phyloP scores from a whole-genome alignment of 768 basidiomycete genomes.

The Tulasnella sp. region DNA sequence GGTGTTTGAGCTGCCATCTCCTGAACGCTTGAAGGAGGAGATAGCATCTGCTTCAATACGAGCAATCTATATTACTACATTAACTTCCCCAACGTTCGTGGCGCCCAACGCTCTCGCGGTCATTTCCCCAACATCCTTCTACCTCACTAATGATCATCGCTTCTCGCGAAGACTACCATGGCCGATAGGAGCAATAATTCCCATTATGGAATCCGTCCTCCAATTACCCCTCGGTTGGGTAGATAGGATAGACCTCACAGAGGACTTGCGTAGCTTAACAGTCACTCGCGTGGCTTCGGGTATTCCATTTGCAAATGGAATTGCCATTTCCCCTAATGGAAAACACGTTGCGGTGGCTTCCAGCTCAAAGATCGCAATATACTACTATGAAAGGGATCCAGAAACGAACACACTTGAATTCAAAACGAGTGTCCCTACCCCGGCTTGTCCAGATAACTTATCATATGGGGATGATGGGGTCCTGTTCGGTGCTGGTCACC shows the following conservation, averaged over 20 bases:
- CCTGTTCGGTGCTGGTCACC: slow-evolving; percentile 53
- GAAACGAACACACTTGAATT: slow-evolving; percentile 33
- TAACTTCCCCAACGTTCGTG: slow-evolving; percentile 44
- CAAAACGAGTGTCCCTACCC: slow-evolving; percentile 33
- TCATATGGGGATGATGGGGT: slow-evolving; percentile 35
- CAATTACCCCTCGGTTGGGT: slow-evolving; percentile 49
- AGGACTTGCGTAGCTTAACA: slow-evolving; percentile 15
- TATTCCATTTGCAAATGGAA: slow-evolving; percentile 56
- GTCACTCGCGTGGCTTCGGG: slow-evolving; percentile 21
- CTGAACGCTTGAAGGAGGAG: slow-evolving; percentile 21
- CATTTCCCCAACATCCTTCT: slow-evolving; percentile 54
- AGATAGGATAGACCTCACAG: slow-evolving; percentile 32
- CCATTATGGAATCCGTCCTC: slow-evolving; percentile 42
- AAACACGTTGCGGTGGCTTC: slow-evolving; percentile 45
- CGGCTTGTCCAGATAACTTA: slow-evolving; percentile 53
- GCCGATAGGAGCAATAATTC: slow-evolving; percentile 36
- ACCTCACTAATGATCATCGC: slow-evolving; percentile 59
- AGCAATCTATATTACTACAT: slow-evolving; percentile 48
- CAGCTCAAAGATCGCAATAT: slow-evolving; percentile 35
- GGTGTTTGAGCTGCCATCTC: slow-evolving; percentile 45
- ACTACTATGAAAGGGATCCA: slow-evolving; percentile 37
- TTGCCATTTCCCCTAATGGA: slow-evolving; percentile 43
- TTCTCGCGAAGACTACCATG: slow-evolving; percentile 48
- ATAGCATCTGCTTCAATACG: neutral
- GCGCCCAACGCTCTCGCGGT: slow-evolving; percentile 56